phyloP scores from a whole-genome alignment of 2,329 filamentous ascomycete species.

The Fusarium pseudonygamai region DNA sequence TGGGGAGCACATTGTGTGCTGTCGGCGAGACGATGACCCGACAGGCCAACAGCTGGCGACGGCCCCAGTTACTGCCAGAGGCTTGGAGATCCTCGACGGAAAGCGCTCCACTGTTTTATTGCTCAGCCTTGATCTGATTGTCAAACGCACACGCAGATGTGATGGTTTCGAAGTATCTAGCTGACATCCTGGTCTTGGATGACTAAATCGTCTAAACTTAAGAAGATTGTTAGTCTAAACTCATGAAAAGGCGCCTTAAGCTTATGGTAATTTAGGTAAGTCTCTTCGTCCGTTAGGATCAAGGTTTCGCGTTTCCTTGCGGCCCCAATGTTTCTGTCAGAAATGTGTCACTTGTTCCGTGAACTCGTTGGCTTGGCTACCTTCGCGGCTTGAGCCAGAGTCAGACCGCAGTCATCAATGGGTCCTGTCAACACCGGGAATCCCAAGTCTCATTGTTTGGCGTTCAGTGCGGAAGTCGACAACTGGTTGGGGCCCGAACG shows the following conservation, averaged over 20 bases:
- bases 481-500: background rate
- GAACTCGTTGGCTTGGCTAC: background rate
- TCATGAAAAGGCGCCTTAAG: background rate
- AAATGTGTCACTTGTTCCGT: background rate
- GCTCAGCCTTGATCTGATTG: background rate
- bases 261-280: fast-evolving
- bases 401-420: too few relatives aligned
- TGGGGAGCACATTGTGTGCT: background rate
- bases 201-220: background rate
- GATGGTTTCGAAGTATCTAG: background rate
- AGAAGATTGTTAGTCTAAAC: fast-evolving
- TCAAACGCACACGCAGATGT: background rate
- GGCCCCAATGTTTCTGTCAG: too few relatives aligned
- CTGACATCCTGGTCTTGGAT: background rate
- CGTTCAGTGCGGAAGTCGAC: too few relatives aligned
- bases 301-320: background rate
- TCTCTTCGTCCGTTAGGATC: background rate
- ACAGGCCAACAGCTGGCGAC: background rate
- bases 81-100: background rate
- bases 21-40: background rate
- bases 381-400: too few relatives aligned
- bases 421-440: too few relatives aligned
- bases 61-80: background rate
- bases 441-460: too few relatives aligned
- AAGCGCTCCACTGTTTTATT: too few relatives aligned